phyloP scores from a whole-genome alignment of 345 rosid species.

The Lagerstroemia speciosa region DNA sequence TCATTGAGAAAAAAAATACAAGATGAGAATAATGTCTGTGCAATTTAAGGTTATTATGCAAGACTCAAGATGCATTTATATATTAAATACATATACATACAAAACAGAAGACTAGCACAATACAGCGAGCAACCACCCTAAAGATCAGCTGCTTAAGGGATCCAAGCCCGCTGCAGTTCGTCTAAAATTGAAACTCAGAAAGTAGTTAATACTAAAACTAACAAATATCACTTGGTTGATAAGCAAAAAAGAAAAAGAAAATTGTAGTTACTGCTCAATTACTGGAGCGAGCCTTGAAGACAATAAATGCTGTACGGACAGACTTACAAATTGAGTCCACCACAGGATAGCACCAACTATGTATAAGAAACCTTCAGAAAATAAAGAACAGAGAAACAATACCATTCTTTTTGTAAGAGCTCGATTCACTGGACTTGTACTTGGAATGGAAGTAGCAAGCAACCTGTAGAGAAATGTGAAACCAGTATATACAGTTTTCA shows the following conservation, averaged over 20 bases:
- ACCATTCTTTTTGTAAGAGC: conserved; percentile 73
- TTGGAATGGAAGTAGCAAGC: conserved; percentile 69
- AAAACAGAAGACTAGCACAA: background rate
- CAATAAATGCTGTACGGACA: too few species aligned
- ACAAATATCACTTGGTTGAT: too few species aligned
- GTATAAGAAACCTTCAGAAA: background rate
- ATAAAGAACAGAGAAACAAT: conserved; percentile 12
- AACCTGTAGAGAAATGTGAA: conserved; percentile 28
- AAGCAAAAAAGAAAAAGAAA: too few species aligned
- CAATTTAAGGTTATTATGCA: background rate
- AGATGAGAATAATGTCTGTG: background rate
- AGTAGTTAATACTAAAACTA: too few species aligned
- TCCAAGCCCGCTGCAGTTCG: too few species aligned
- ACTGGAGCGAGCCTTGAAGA: too few species aligned
- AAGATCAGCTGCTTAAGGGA: background rate
- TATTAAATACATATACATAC: background rate
- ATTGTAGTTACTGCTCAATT: too few species aligned
- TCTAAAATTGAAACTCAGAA: too few species aligned
- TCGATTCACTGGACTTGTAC: conserved; percentile 63
- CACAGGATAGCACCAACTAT: background rate
- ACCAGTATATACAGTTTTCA: background rate
- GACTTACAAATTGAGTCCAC: too few species aligned
- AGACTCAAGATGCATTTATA: background rate
- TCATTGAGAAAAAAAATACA: background rate
- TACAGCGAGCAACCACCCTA: background rate